Conservation (phyloP, 768 basidiomycete species). For the Macrolepiota dolichaula region DNA sequence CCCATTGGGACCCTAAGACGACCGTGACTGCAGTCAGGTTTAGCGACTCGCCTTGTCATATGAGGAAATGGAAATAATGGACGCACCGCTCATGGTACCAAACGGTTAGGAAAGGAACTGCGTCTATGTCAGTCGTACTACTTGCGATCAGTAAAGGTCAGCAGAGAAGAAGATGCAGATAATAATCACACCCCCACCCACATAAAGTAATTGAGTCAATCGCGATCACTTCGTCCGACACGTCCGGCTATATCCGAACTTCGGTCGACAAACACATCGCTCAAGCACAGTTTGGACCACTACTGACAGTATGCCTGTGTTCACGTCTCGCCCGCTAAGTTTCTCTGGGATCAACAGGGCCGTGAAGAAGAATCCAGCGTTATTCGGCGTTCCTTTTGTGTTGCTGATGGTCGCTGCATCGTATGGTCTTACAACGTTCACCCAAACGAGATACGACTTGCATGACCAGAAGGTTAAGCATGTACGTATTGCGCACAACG, state of each 20-base stretch:
- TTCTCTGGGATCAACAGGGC: constrained; percentile 34
- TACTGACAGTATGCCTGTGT: constrained; percentile 31
- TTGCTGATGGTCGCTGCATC: constrained; percentile 83
- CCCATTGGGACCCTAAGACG: constrained; percentile 89
- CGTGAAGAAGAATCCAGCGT: constrained; percentile 57
- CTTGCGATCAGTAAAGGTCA: background rate
- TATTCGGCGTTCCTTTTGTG: constrained; percentile 88
- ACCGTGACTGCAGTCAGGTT: constrained; percentile 43
- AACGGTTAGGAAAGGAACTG: background rate
- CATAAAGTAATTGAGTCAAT: background rate
- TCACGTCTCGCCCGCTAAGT: constrained; percentile 46
- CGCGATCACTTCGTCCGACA: background rate
- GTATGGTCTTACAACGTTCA: constrained; percentile 78
- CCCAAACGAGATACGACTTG: constrained; percentile 88
- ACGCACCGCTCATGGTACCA: background rate
- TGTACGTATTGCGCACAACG: constrained; percentile 31
- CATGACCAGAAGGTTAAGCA: constrained; percentile 77
- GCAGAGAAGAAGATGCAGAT: background rate
- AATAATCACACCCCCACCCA: background rate
- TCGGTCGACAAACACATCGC: background rate
- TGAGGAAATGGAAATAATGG: background rate
- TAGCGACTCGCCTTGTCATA: background rate
- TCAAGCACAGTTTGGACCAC: background rate
- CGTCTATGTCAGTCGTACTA: background rate
- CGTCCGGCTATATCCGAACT: background rate